These are phyloP conservation scores for Panicum virgatum DNA, from an alignment of 202 grass and related monocot species.

Conservation along the genomic window DNA sequence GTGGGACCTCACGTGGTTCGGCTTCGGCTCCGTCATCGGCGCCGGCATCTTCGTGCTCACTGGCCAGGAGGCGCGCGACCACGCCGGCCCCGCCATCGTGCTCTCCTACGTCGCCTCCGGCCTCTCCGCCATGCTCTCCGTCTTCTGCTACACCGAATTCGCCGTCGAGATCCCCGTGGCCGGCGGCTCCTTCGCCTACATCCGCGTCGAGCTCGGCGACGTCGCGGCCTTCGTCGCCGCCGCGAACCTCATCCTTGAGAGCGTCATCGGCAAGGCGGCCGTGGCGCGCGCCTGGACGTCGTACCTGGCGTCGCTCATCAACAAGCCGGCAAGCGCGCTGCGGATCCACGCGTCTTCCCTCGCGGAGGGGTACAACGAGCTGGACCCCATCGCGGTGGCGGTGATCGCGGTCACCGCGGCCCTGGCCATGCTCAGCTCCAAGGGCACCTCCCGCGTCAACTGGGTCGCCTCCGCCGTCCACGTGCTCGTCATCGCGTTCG, in stretches of 20 bases:
- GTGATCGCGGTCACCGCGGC: no score
- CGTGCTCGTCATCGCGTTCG: no score
- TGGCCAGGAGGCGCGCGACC: conserved; percentile 69
- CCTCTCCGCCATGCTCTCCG: conserved; percentile 88
- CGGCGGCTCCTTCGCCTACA: conserved; percentile 82
- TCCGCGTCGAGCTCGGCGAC: conserved; percentile 90
- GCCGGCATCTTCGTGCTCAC: conserved; percentile 94
- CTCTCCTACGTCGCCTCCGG: conserved; percentile 85
- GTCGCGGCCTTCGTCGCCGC: conserved; percentile 82
- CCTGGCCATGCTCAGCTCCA: no score
- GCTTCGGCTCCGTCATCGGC: conserved; percentile 88
- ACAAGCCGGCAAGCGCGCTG: no score
- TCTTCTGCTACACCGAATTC: conserved; percentile 96
- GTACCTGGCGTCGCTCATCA: conserved; percentile 72
- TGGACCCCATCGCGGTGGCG: no score
- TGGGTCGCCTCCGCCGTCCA: no score
- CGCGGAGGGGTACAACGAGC: no score
- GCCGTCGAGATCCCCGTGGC: conserved; percentile 91
- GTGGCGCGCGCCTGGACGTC: conserved; percentile 84
- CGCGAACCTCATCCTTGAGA: conserved; percentile 84
- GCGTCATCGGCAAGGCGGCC: conserved; percentile 71
- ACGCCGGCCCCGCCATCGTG: conserved; percentile 83
- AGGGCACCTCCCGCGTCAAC: no score
- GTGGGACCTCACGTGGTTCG: conserved; percentile 98
- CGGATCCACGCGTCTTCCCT: no score